Conservation (phyloP, 2,329 filamentous ascomycete species). For the Aspergillus novoparasiticus region DNA sequence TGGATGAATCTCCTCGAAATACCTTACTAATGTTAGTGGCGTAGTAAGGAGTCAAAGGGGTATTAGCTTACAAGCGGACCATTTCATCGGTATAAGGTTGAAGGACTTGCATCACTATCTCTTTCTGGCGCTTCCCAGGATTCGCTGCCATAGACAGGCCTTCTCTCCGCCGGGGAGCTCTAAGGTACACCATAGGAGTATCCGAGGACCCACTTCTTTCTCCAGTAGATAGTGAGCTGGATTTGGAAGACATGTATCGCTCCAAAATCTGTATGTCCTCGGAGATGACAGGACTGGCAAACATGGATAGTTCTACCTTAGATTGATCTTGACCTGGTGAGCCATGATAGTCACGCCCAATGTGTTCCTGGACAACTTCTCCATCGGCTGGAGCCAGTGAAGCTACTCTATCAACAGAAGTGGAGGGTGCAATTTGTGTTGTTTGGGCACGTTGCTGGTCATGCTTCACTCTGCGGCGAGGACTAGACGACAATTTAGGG, state of each 20-base stretch:
- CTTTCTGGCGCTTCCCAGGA: constrained; percentile 38
- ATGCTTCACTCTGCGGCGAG: not conserved
- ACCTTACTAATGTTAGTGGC: constrained; percentile 31
- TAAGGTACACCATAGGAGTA: constrained; percentile 11
- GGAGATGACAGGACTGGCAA: constrained; percentile 16
- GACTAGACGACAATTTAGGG: not conserved
- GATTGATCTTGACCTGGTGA: constrained; percentile 8
- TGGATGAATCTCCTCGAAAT: constrained; percentile 52
- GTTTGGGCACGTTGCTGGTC: not conserved
- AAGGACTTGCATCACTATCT: constrained; percentile 49
- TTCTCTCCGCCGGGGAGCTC: constrained; percentile 12
- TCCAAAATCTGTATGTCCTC: constrained; percentile 18
- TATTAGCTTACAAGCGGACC: constrained; percentile 39
- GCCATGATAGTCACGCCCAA: constrained; percentile 12
- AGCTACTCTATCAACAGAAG: not conserved
- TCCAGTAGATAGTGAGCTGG: constrained; percentile 3
- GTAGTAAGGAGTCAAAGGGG: not conserved
- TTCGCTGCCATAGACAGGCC: constrained; percentile 16
- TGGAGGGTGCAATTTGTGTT: not conserved
- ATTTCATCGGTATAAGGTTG: constrained; percentile 39
- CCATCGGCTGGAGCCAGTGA: not conserved
- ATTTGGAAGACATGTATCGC: constrained; percentile 17
- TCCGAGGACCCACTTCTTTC: not conserved
- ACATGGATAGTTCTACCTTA: constrained; percentile 12
- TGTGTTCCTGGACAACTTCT: constrained; percentile 6